These are phyloP conservation scores for Inonotus hispidus DNA, from an alignment of 1,284 basidiomycete genomes.

Conservation along the genomic window DNA sequence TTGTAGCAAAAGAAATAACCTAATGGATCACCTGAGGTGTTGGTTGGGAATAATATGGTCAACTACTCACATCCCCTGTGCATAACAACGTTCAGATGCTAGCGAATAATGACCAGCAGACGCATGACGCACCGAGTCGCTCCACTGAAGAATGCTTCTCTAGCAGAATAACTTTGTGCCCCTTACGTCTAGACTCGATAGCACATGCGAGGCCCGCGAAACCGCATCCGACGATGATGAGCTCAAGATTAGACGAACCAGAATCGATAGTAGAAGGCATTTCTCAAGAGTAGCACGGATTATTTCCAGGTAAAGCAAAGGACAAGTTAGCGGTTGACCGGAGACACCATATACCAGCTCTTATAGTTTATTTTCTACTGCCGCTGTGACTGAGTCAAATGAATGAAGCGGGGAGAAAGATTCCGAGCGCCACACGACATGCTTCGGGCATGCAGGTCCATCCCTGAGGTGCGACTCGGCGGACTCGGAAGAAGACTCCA, in stretches of 20 bases:
- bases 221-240: slow-evolving; percentile 27
- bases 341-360: neutral
- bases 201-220: slow-evolving; percentile 30
- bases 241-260: slow-evolving; percentile 15
- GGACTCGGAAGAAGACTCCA: neutral
- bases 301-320: neutral
- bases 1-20: slow-evolving; percentile 20
- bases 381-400: neutral
- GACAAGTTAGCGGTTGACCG: neutral
- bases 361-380: neutral
- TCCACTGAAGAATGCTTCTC: slow-evolving; percentile 22
- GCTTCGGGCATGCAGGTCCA: neutral
- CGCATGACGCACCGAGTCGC: slow-evolving; percentile 11
- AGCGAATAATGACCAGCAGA: neutral
- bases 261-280: neutral
- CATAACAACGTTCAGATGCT: neutral
- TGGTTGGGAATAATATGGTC: neutral
- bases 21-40: neutral
- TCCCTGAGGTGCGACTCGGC: slow-evolving; percentile 3
- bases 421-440: neutral
- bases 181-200: slow-evolving; percentile 28
- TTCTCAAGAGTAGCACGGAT: neutral
- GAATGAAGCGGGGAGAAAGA: neutral
- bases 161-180: slow-evolving; percentile 27
- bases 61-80: slow-evolving; percentile 6